Conservation (phyloP, 2,329 filamentous ascomycete species). For the Exophiala phaeomuriformis region DNA sequence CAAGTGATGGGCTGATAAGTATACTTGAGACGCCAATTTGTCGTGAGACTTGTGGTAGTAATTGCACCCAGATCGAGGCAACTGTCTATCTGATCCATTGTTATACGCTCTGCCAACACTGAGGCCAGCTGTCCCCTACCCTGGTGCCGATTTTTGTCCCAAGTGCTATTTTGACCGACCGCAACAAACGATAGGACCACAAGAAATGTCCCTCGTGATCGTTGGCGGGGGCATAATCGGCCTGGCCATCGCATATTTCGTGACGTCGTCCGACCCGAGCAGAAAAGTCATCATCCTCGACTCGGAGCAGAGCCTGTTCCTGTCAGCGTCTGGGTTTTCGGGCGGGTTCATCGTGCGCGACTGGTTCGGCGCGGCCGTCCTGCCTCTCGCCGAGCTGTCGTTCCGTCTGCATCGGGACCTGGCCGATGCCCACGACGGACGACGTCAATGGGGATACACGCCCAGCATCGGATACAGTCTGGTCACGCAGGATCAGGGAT, state of each 20-base stretch:
- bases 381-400: constrained; percentile 56
- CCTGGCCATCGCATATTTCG: constrained; percentile 63
- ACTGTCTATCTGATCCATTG: too few relatives aligned
- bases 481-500: constrained; percentile 28
- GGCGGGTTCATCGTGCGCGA: constrained; percentile 66
- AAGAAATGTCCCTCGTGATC: constrained; percentile 42
- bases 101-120: too few relatives aligned
- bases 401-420: constrained; percentile 61
- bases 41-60: too few relatives aligned
- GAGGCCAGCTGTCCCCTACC: too few relatives aligned
- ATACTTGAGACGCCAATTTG: too few relatives aligned
- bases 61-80: too few relatives aligned
- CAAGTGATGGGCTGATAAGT: too few relatives aligned
- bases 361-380: constrained; percentile 57
- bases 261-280: constrained; percentile 42
- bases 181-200: too few relatives aligned
- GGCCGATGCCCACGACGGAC: constrained; percentile 53
- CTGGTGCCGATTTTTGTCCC: too few relatives aligned
- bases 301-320: constrained; percentile 54
- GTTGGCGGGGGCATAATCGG: constrained; percentile 64
- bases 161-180: too few relatives aligned
- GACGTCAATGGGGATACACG: constrained; percentile 52
- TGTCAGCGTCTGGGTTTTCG: constrained; percentile 64
- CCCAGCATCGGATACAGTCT: constrained; percentile 55
- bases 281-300: constrained; percentile 53